phyloP scores from a whole-genome alignment of 768 basidiomycete species.

The Wakefieldia striispora region DNA sequence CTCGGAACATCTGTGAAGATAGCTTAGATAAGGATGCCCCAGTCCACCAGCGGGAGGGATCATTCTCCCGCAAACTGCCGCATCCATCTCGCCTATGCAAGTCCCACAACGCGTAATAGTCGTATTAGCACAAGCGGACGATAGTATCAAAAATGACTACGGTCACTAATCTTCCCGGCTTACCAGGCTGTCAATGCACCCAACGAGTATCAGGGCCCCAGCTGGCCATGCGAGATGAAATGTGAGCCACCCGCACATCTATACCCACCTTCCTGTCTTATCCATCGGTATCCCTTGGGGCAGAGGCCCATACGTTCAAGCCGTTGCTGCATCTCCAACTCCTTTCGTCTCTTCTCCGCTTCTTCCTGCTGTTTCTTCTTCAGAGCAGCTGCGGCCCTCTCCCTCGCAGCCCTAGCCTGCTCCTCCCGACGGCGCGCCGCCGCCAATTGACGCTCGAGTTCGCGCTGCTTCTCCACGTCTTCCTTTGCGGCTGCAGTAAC shows the following conservation, averaged over 20 bases:
- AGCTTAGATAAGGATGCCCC: no score
- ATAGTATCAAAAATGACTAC: no score
- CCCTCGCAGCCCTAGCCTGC: constrained; percentile 24
- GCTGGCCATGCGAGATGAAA: constrained; percentile 29
- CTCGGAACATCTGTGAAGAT: no score
- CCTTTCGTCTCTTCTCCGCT: constrained; percentile 25
- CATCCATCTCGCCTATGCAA: no score
- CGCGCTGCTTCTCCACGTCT: constrained; percentile 17
- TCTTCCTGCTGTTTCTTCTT: constrained; percentile 40
- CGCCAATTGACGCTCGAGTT: constrained; percentile 28
- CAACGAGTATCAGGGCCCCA: constrained; percentile 1
- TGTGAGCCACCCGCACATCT: constrained; percentile 47
- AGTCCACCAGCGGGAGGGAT: no score
- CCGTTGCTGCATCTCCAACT: constrained; percentile 39
- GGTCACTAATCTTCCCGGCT: no score
- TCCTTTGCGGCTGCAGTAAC: constrained; percentile 20
- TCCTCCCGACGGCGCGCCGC: constrained; percentile 30
- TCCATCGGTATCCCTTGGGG: constrained; percentile 44
- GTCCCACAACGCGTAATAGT: no score
- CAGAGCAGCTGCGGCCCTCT: constrained; percentile 25
- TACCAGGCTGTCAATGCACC: background rate
- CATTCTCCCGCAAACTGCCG: no score
- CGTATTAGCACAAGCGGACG: no score
- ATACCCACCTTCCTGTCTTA: constrained; percentile 40
- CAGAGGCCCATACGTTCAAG: constrained; percentile 52